Base-by-base conservation (phyloP, 2,329 filamentous ascomycete species). In the Pezicula carpinea region DNA sequence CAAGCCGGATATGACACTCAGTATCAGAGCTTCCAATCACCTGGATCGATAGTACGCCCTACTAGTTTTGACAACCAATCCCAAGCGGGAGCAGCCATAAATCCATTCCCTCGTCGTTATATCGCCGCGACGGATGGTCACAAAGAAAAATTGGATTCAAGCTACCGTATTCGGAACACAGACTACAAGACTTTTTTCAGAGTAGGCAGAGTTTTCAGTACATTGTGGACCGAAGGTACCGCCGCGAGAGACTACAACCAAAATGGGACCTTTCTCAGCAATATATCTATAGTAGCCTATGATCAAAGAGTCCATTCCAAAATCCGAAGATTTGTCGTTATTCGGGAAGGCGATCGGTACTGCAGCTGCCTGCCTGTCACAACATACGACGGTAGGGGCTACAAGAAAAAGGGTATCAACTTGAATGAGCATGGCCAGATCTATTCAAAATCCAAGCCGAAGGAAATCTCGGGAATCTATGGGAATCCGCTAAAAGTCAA, bases 311-410 rank as follows among this genome's bases (percentile, higher is more conserved):
- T 56, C 7, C 44, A 49, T 29, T 48, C 53, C 5, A 57, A 53
- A 34, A 52, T 58, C 19, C 47, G 52, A 22, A 51, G 53, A 29
- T 59, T 59, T 45, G 51, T 59, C 5, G 53, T 59, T 26, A 52
- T 59, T 5, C 36, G 47, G 17, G 43, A 53, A 29, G 47, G 32
- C 11, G 40, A 50, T 22, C 44, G 46, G 19, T 40, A 18, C 19
- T 53, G 50, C 21, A 54, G 39, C 5, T 59, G 57, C 35, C 44
- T 59, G 5, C 53, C 53, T 3, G 53, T 59, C 10, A 59, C 55
- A 2, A 43, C 48, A 19, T 50, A 43, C 35, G 39, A 35, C 15
- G 34, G 43, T 29, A 43, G 15, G 40, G 43, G 43, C 10, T 13
- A 22, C 6, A 38, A 29, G 5, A 44, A 44, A 23, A n/a, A 19